A percentile compares a stretch with the other conserved stretches of the same genome.
Evolutionary conservation across 148 eudicot species (phyloP).

Genomic region (Fagopyrum homotropicum): DNA sequence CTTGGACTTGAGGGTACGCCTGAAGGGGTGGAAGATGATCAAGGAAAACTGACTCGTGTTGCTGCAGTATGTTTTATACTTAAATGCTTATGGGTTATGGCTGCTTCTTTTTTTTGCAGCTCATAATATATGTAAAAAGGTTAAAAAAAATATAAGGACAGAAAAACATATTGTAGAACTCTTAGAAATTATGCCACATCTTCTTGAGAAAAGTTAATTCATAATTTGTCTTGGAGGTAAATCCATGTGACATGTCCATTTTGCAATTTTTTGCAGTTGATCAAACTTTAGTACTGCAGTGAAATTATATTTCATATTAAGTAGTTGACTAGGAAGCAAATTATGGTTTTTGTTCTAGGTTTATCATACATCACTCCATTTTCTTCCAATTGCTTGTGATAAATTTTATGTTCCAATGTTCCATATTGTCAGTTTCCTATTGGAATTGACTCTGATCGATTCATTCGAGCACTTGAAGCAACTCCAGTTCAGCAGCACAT

Average conservation of each 20-base stretch:
- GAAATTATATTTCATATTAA: background rate
- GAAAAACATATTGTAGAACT: background rate
- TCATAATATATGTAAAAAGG: background rate
- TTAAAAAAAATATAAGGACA: background rate
- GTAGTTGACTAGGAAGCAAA: background rate
- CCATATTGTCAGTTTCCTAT: conserved; percentile 70
- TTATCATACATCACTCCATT: background rate
- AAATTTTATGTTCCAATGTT: background rate
- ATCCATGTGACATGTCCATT: background rate
- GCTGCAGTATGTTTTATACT: conserved; percentile 63
- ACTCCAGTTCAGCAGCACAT: conserved; percentile 74
- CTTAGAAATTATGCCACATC: background rate
- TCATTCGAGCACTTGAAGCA: conserved; percentile 72
- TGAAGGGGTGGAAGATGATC: conserved; percentile 94
- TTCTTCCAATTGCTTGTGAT: conserved; percentile 15
- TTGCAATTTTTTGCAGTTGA: background rate
- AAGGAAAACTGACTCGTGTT: conserved; percentile 91
- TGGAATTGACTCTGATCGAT: conserved; percentile 91
- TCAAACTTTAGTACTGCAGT: background rate
- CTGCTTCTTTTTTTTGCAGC: background rate
- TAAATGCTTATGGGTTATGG: background rate
- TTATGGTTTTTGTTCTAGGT: background rate
- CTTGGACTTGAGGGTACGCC: conserved; percentile 99
- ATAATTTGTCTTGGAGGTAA: background rate
- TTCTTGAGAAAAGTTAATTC: background rate